Evolutionary conservation across 2,329 filamentous ascomycete genomes (phyloP), one percentile per base, ranked within the genome.

Genomic region (Anisogramma anomala): DNA sequence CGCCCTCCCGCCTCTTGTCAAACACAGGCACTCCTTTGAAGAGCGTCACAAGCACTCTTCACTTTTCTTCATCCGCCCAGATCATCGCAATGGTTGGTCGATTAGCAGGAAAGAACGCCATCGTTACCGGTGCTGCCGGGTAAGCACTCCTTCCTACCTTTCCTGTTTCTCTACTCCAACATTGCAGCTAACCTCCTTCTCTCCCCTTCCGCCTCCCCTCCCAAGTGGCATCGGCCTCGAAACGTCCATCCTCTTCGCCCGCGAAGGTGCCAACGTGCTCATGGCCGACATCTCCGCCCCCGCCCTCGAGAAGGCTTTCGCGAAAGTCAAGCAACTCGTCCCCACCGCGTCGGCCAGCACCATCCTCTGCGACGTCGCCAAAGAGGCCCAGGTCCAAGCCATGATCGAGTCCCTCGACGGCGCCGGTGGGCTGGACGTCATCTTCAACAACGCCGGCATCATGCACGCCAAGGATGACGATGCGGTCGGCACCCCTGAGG

Each of bases 381-480:
- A 87, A 55, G 88, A 95, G 60, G 62, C 72, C 46, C 75, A 91
- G 42, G 78, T 95, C 23, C 66, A 86, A 55, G 76, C 78, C 42
- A 77, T 83, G 58, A 70, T 94, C 39, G 81, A 84, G 51, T 65
- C 73, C 8, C 66, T 89, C 43, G 88, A 95, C 61, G 58, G 74
- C 43, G 93, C 84, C 83, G 88, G 88, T 56, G 88, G 88, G 33
- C 64, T 91, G 3, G 88, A 95, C 59, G 70, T 94, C 57, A 84
- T 94, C 54, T 95, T 94, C 78, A 95, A 95, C 77, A 95, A 95
- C 61, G 88, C 88, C 18, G 88, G 88, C 41, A 95, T 95, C 62
- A 95, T 95, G 88, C 88, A 94, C 66, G 79, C 77, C 35, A 71
- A 82, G 43, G 82, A 87, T 60, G 79, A 75, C 56, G 80, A 86